Evolutionary conservation across 2,329 filamentous ascomycete species (phyloP), one percentile per base, ranked within the genome.

Genomic region (Hymenoscyphus scutula): DNA sequence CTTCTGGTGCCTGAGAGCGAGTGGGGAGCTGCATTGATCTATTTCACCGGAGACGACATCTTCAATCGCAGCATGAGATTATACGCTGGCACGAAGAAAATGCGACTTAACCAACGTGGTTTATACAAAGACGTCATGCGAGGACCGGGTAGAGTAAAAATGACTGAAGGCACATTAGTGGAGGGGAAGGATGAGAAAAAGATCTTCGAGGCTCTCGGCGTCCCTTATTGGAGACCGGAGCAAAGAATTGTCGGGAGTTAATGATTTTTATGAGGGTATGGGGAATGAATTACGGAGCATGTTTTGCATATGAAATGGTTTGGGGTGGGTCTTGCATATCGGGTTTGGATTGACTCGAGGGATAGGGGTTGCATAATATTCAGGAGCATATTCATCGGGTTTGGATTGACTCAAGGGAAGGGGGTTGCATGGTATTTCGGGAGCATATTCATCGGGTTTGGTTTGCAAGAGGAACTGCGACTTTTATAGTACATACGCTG

Each of bases 11-110:
- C 93, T 0, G 87, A 87, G 68, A 80, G 84, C 1, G 88, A 97
- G 75, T 81, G 92, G 58, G 94, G 94, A 1, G 93, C 91, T 0
- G 92, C 93, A 0, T 74, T 97, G 65, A 83, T 97, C n/a, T 97
- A 97, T 73, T 98, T 97, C 72, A 97, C 94, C 0, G 94, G 94
- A 0, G 95, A 97, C 69, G 93, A 97, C 73, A 89, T 97, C 37
- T 97, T 97, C 78, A 97, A 97, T 74, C 82, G 93, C 17, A 96
- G 91, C 72, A 84, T 97, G 74, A 80, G 94, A 66, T 77, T 96
- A 17, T 75, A 97, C 66, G 92, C 92, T 15, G 85, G 86, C 45
- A 92, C 86, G 76, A 95, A 91, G 76, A 85, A 86, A 0, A 92
- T 96, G 91, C 79, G 90, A 58, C 74, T 98, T 60, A 97, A 97